Evolutionary conservation across 768 basidiomycete species (phyloP).

Genomic region (Multifurca ochricompacta): DNA sequence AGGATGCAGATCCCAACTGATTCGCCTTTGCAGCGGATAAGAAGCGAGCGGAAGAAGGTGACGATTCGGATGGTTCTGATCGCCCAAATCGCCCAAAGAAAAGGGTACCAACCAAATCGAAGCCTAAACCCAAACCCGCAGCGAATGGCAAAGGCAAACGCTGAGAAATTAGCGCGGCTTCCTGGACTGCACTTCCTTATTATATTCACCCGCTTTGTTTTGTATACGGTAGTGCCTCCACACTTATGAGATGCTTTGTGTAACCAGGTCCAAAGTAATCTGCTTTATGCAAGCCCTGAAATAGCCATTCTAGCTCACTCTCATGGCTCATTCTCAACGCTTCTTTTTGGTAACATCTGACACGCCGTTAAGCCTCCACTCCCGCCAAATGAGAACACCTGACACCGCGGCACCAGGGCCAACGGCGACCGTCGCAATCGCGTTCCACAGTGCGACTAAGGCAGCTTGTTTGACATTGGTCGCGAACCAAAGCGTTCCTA

Average conservation of each 20-base stretch:
- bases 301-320: too few species aligned
- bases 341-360: not conserved
- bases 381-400: slow-evolving; percentile 16
- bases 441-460: slow-evolving; percentile 8
- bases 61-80: slow-evolving; percentile 36
- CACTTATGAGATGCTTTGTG: not conserved
- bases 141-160: slow-evolving; percentile 25
- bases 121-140: slow-evolving; percentile 23
- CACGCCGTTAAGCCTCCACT: slow-evolving; percentile 9
- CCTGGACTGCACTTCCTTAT: not conserved
- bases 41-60: slow-evolving; percentile 31
- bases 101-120: slow-evolving; percentile 28
- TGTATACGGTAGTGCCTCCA: slow-evolving; percentile 14
- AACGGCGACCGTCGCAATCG: slow-evolving; percentile 2
- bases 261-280: not conserved
- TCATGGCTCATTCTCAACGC: not conserved
- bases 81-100: slow-evolving; percentile 36
- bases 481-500: slow-evolving; percentile 17
- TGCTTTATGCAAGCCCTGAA: not conserved
- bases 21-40: slow-evolving; percentile 35
- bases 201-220: slow-evolving; percentile 6
- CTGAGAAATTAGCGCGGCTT: not conserved
- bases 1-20: not conserved
- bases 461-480: not conserved
- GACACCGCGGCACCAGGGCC: slow-evolving; percentile 19